A percentile compares a stretch with the other conserved stretches of the same genome.
Conservation (phyloP, 805 yeast genomes). For the Kodamaea laetipori region DNA sequence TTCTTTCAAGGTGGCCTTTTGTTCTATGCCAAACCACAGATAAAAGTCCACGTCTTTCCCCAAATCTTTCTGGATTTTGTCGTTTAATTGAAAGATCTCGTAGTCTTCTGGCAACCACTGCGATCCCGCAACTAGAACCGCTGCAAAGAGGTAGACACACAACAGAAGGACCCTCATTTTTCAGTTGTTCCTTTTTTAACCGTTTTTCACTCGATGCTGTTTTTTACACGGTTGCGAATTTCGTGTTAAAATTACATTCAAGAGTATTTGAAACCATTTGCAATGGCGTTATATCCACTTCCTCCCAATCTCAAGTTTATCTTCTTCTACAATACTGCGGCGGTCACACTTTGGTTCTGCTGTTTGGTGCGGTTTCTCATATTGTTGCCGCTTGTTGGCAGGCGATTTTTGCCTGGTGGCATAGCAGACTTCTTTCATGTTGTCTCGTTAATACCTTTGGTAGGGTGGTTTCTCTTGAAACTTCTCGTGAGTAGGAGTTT, state of each 20-base stretch:
- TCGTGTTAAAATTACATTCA: background rate
- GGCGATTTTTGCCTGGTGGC: conserved; percentile 67
- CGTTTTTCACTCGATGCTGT: background rate
- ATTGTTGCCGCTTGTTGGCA: conserved; percentile 64
- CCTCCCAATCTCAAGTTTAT: conserved; percentile 33
- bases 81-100: conserved; percentile 76
- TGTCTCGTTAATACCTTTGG: conserved; percentile 37
- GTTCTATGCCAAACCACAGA: conserved; percentile 58
- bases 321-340: conserved; percentile 36
- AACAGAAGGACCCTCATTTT: background rate
- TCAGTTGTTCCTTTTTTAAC: background rate
- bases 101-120: conserved; percentile 68
- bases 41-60: conserved; percentile 68
- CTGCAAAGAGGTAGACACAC: conserved; percentile 8
- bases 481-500: conserved; percentile 13
- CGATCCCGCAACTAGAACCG: conserved; percentile 33
- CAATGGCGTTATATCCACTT: conserved; percentile 42
- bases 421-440: conserved; percentile 64
- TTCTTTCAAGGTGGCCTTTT: conserved; percentile 51
- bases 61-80: conserved; percentile 61
- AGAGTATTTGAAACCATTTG: background rate
- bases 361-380: conserved; percentile 51
- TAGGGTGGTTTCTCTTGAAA: conserved; percentile 18
- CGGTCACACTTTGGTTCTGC: conserved; percentile 50
- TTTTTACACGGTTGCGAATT: background rate